phyloP scores from a whole-genome alignment of 352 stramenopile genomes.

The Phytophthora melonis region DNA sequence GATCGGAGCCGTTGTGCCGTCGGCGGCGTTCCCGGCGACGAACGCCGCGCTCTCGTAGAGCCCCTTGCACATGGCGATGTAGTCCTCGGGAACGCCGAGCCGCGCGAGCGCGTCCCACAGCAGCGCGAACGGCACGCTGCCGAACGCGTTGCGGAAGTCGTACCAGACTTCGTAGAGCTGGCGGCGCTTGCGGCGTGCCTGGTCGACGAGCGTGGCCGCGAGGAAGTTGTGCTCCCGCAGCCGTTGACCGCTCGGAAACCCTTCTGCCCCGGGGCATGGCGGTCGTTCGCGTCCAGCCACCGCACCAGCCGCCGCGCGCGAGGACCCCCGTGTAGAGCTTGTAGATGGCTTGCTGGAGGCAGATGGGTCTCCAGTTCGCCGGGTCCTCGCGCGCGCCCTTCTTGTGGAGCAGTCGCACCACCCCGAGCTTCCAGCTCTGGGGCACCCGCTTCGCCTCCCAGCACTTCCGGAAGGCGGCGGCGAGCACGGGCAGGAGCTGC shows the following conservation, averaged over 20 bases:
- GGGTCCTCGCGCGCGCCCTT: slow-evolving; percentile 20
- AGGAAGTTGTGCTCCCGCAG: slow-evolving; percentile 45
- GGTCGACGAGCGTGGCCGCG: slow-evolving; percentile 26
- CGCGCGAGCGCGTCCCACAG: no score
- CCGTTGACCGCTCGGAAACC: slow-evolving; percentile 40
- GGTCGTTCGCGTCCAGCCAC: slow-evolving; percentile 33
- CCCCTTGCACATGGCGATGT: no score
- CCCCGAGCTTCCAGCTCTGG: slow-evolving; percentile 29
- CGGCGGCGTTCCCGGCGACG: no score
- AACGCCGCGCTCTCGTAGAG: no score
- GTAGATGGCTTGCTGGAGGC: slow-evolving; percentile 45
- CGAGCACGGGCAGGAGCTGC: neutral
- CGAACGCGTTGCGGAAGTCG: no score
- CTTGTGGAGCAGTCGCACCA: slow-evolving; percentile 32
- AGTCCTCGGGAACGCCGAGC: no score
- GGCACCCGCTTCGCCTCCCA: slow-evolving; percentile 26
- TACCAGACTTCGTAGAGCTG: no score
- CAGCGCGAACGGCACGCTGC: no score
- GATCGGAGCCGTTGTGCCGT: no score
- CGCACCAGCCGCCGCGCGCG: slow-evolving; percentile 9
- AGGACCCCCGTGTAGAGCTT: slow-evolving; percentile 48
- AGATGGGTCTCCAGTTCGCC: slow-evolving; percentile 42
- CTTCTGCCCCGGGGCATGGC: slow-evolving; percentile 23
- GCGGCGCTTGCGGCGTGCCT: slow-evolving; percentile 7
- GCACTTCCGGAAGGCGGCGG: slow-evolving; percentile 14